Percentiles rank a stretch among this genome's conserved stretches.
These are phyloP conservation scores for Ceratobasidium sp. DNA, from an alignment of 1,284 basidiomycete species.

Conservation along the genomic window DNA sequence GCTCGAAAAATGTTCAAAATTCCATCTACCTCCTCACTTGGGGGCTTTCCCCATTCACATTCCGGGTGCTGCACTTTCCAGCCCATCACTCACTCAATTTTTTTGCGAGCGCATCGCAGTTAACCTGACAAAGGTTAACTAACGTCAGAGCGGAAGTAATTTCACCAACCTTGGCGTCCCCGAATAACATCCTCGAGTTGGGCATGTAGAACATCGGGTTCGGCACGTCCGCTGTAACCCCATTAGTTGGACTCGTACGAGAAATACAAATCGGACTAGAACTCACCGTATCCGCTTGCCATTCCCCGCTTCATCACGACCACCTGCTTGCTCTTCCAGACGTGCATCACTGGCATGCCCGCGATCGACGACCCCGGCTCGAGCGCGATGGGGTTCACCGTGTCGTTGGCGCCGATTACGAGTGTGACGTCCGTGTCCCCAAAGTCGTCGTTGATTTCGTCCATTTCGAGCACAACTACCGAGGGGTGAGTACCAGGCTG, in stretches of 20 bases:
- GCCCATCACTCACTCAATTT: conserved; percentile 80
- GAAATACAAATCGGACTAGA: not conserved
- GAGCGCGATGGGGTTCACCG: conserved; percentile 88
- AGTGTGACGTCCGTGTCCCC: conserved; percentile 83
- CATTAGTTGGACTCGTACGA: conserved; percentile 37
- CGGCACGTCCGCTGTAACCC: conserved; percentile 76
- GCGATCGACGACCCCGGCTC: conserved; percentile 86
- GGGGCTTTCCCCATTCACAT: conserved; percentile 51
- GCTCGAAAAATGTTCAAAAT: conserved; percentile 3
- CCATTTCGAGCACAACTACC: conserved; percentile 87
- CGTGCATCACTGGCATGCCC: conserved; percentile 88
- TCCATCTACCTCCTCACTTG: conserved; percentile 16
- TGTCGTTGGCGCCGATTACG: conserved; percentile 77
- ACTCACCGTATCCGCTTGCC: conserved; percentile 80
- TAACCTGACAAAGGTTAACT: no score
- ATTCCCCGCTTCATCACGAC: conserved; percentile 91
- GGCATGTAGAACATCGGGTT: conserved; percentile 92
- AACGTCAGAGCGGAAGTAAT: no score
- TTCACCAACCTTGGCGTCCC: conserved; percentile 87
- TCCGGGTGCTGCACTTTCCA: no score
- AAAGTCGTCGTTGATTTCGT: conserved; percentile 91
- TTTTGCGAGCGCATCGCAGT: no score
- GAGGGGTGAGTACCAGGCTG: not conserved
- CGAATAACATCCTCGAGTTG: conserved; percentile 87
- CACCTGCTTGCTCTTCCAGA: conserved; percentile 90